phyloP scores from a whole-genome alignment of 768 basidiomycete genomes.

The Rubroboletus satanas region DNA sequence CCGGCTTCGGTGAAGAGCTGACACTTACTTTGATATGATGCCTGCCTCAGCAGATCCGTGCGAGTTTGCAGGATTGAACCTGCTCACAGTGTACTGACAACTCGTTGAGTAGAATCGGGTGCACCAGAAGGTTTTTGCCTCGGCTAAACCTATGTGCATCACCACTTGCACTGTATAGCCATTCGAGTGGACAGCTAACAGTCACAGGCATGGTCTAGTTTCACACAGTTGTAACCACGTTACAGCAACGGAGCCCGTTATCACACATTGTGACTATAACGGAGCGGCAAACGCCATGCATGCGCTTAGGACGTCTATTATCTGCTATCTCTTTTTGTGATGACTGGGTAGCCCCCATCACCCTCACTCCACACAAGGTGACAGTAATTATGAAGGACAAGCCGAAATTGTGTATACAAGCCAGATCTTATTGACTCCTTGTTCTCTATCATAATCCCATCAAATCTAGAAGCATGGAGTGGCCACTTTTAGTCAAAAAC shows the following conservation, averaged over 20 bases:
- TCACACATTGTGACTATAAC: background rate
- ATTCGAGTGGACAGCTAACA: background rate
- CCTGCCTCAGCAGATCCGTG: background rate
- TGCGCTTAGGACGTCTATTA: background rate
- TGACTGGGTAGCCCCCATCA: background rate
- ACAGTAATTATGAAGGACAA: background rate
- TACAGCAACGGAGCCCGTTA: background rate
- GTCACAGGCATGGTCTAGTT: background rate
- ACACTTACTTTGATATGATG: background rate
- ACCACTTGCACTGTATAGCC: background rate
- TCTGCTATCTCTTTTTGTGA: background rate
- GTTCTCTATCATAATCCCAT: slow-evolving; percentile 15
- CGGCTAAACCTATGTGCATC: background rate
- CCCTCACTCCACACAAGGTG: background rate
- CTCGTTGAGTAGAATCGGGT: background rate
- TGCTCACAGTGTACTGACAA: background rate
- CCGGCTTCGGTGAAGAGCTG: background rate
- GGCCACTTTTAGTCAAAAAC: slow-evolving; percentile 28
- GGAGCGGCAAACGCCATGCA: background rate
- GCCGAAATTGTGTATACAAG: slow-evolving; percentile 8
- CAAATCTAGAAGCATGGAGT: slow-evolving; percentile 23
- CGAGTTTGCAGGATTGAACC: background rate
- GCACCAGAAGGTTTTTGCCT: background rate
- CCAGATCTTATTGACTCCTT: slow-evolving; percentile 21
- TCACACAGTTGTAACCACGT: background rate